Base-by-base conservation (phyloP, 441 rosid species). In the Lepidium campestre region DNA sequence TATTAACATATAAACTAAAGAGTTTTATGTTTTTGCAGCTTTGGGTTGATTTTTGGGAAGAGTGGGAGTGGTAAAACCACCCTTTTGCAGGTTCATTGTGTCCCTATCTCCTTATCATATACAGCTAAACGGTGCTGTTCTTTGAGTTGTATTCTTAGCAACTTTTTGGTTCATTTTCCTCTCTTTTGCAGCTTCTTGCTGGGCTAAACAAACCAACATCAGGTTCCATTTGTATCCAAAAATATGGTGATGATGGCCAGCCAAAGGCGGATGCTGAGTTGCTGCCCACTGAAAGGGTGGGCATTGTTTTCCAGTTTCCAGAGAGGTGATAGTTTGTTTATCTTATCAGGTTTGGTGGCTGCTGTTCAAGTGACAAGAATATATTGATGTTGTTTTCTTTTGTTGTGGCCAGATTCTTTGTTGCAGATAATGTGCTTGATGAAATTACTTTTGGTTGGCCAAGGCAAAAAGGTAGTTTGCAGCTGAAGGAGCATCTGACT, bases 21-120 rank as follows among this genome's bases (percentile, higher is more conserved):
- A 68, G 11, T 67, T 23, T 73, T 40, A 59, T 73, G 34, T 35
- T 40, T 48, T 54, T 79, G 74, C 83, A 89, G 98, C 78, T 87
- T 93, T 81, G 98, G 98, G 59, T 84, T 93, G 82, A 79, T 93
- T 61, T 90, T 87, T 82, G 98, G 98, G 64, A 87, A 80, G 81
- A 93, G 98, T 73, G 96, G 98, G 77, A 90, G 96, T 44, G 98
- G 98, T 20, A 93, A 93, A 80, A 93, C 96, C 70, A 93, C 98
- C 31, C 90, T 90, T 19, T 75, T 93, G 80, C 97, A 89, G 95
- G 97, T 90, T 41, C 29, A 7, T 7, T 40, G 3, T 40, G 34
- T 62, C 36, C 1, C 13, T 40, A 39, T 41, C 63, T 52, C 9
- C 10, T 63, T 25, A 11, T 58, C n/a, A 50, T 18, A 52, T 37